phyloP scores from a whole-genome alignment of 192 early-diverging fungal species.

The Oehlia diaphana region DNA sequence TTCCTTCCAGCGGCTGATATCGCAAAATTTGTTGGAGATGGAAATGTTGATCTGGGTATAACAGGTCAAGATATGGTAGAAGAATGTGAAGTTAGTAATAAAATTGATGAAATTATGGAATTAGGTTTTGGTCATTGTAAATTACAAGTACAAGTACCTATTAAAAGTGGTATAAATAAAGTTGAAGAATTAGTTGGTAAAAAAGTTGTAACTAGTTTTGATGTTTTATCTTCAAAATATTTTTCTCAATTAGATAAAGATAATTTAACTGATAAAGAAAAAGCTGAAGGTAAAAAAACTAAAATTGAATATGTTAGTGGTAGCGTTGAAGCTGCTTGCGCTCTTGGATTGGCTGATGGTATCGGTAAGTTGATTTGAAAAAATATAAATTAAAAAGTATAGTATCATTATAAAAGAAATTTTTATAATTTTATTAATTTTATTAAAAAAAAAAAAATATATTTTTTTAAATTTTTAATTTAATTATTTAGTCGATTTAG shows the following conservation, averaged over 20 bases:
- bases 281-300: conserved; percentile 53
- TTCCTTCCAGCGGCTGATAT: conserved; percentile 97
- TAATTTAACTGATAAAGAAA: conserved; percentile 25
- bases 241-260: conserved; percentile 79
- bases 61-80: conserved; percentile 95
- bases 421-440: not conserved
- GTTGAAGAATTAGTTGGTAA: conserved; percentile 83
- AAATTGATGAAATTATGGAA: conserved; percentile 65
- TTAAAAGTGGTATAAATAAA: conserved; percentile 45
- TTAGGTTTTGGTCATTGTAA: conserved; percentile 94
- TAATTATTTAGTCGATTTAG: conserved; percentile 42
- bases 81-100: conserved; percentile 74
- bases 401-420: not conserved
- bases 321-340: conserved; percentile 95
- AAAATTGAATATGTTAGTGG: conserved; percentile 87
- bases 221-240: conserved; percentile 61
- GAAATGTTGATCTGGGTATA: conserved; percentile 95
- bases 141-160: conserved; percentile 89
- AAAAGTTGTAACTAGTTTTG: conserved; percentile 93
- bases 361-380: conserved; percentile 64
- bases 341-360: conserved; percentile 93
- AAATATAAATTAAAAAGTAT: not conserved
- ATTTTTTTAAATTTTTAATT: conserved; percentile 6
- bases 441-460: no score
- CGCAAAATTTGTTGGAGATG: conserved; percentile 91